phyloP scores from a whole-genome alignment of 2,329 filamentous ascomycete species.

The Venturia asperata region DNA sequence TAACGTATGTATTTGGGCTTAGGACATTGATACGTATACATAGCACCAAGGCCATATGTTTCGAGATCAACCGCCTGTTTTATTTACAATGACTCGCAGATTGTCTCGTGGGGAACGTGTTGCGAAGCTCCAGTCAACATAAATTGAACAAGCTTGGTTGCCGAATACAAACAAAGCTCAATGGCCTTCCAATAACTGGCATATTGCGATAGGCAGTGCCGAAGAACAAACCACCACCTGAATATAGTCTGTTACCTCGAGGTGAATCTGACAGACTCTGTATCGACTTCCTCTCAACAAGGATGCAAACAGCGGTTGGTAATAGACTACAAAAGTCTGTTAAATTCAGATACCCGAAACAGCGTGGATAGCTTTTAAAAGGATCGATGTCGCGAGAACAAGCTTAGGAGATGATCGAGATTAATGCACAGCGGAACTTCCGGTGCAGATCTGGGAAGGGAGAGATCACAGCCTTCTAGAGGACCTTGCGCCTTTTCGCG shows the following conservation, averaged over 20 bases:
- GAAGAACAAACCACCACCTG: background rate
- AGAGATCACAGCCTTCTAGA: background rate
- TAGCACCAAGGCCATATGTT: background rate
- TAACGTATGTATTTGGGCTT: background rate
- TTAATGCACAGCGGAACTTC: background rate
- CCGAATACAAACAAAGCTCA: background rate
- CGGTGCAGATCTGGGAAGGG: background rate
- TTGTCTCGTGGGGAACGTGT: background rate
- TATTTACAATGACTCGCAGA: slow-evolving; percentile 3
- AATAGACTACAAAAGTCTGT: background rate
- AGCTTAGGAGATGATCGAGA: background rate
- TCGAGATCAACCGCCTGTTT: background rate
- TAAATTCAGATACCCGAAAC: background rate
- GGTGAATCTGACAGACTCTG: background rate
- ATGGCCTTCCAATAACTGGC: background rate
- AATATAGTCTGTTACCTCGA: background rate
- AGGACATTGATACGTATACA: background rate
- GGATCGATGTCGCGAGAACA: background rate
- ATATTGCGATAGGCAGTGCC: background rate
- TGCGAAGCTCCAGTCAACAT: background rate
- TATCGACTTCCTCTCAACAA: background rate
- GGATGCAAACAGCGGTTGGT: background rate
- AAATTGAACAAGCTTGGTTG: background rate
- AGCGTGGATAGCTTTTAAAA: background rate
- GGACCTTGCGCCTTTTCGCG: background rate